These are phyloP conservation scores for Acanthamoeba castellanii DNA, from an alignment of 208 protist species.

Conservation along the genomic window DNA sequence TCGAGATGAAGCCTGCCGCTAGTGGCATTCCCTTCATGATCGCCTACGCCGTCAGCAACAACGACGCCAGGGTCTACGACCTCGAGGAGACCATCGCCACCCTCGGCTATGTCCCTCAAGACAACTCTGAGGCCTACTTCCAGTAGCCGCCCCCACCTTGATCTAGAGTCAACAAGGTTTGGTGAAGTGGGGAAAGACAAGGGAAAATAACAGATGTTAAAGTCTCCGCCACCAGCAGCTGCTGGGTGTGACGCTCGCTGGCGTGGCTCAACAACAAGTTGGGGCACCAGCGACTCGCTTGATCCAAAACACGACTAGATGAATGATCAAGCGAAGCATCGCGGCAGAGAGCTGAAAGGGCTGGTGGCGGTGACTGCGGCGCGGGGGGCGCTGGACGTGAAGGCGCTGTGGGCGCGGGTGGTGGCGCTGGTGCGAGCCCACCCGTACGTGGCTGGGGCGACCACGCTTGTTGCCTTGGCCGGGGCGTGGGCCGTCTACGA, in stretches of 20 bases:
- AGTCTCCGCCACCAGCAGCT: too few species aligned
- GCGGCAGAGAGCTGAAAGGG: background rate
- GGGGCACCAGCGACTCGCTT: too few species aligned
- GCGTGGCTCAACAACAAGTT: too few species aligned
- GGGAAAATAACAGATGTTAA: too few species aligned
- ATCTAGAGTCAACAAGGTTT: too few species aligned
- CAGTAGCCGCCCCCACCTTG: too few species aligned
- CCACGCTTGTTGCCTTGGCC: background rate
- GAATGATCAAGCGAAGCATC: too few species aligned
- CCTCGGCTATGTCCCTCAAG: constrained; percentile 16
- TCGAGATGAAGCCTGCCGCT: background rate
- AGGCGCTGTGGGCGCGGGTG: background rate
- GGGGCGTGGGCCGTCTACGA: background rate
- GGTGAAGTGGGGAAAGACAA: too few species aligned
- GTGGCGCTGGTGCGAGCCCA: background rate
- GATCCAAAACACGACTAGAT: too few species aligned
- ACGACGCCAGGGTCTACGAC: background rate
- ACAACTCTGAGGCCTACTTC: constrained; percentile 33
- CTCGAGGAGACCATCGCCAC: constrained; percentile 18
- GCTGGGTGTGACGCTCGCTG: too few species aligned
- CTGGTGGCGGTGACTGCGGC: background rate
- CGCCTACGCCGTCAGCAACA: constrained; percentile 50
- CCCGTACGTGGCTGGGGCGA: background rate
- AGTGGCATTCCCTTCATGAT: constrained; percentile 31
- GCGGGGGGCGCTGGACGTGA: background rate